Evolutionary conservation across 495 filamentous ascomycete species (phyloP).

Genomic region (Xylaria palmicola): DNA sequence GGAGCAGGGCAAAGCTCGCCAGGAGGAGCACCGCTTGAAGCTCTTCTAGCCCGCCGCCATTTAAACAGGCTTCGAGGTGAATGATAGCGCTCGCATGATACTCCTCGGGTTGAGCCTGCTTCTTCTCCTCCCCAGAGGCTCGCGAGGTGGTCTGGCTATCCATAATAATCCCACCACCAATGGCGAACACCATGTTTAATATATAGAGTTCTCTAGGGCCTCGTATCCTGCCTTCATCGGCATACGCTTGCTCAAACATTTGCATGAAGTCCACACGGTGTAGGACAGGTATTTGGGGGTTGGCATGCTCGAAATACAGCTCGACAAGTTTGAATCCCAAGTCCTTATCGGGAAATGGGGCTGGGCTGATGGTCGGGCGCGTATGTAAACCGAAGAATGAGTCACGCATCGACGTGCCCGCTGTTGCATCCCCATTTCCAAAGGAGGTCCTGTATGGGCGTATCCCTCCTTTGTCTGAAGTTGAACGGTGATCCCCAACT

Average conservation of each 20-base stretch:
- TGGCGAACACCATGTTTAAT: constrained; percentile 97
- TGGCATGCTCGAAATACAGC: constrained; percentile 93
- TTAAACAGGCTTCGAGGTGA: constrained; percentile 84
- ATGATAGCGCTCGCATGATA: constrained; percentile 94
- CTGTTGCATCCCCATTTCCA: constrained; percentile 35
- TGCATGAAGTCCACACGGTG: constrained; percentile 84
- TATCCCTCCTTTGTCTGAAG: constrained; percentile 50
- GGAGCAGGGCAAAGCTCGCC: constrained; percentile 84
- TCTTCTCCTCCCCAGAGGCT: constrained; percentile 32
- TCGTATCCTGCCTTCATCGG: constrained; percentile 62
- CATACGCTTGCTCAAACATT: constrained; percentile 77
- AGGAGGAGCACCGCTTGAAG: constrained; percentile 87
- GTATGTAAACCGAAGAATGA: constrained; percentile 94
- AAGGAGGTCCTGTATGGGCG: constrained; percentile 39
- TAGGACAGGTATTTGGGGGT: constrained; percentile 91
- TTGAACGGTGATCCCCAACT: constrained; percentile 64
- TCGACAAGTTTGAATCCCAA: constrained; percentile 69
- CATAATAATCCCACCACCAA: constrained; percentile 89
- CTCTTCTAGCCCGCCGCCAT: constrained; percentile 82
- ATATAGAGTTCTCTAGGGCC: constrained; percentile 85
- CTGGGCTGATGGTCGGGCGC: constrained; percentile 79
- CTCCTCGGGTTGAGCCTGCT: constrained; percentile 86
- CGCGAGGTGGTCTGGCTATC: constrained; percentile 45
- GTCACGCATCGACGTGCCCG: constrained; percentile 79
- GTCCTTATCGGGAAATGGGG: constrained; percentile 76